Evolutionary conservation across 176 grass and related monocot genomes (phyloP).

Genomic region (Canna indica): DNA sequence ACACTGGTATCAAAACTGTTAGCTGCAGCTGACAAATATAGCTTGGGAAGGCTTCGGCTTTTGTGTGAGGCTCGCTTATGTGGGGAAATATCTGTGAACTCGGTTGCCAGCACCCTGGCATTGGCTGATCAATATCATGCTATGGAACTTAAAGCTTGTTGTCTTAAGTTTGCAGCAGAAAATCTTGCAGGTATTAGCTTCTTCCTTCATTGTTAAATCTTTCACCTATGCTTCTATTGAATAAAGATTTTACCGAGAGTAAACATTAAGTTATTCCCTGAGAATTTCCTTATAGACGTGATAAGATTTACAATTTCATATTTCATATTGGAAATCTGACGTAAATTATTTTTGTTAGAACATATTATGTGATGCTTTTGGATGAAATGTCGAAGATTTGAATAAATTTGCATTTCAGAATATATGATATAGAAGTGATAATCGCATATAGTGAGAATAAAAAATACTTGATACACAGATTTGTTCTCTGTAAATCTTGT

Average conservation of each 20-base stretch:
- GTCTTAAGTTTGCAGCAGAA: slow-evolving; percentile 11
- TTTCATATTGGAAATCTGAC: background rate
- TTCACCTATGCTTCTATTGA: too few relatives aligned
- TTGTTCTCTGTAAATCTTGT: too few relatives aligned
- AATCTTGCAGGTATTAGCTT: slow-evolving; percentile 12
- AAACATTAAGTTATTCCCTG: background rate
- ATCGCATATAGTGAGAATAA: too few relatives aligned
- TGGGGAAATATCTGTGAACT: slow-evolving; percentile 8
- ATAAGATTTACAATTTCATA: background rate
- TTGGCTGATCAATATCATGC: slow-evolving; percentile 11
- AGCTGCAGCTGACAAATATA: slow-evolving; percentile 7
- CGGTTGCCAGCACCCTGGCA: slow-evolving; percentile 7
- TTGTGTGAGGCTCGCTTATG: slow-evolving; percentile 12
- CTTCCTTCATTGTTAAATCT: background rate
- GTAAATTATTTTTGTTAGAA: too few relatives aligned
- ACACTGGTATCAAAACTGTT: background rate
- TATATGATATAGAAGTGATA: too few relatives aligned
- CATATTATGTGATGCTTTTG: too few relatives aligned
- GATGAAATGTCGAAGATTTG: too few relatives aligned
- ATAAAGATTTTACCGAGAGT: background rate
- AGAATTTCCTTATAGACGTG: background rate
- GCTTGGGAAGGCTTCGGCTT: slow-evolving; percentile 7
- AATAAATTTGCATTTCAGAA: too few relatives aligned
- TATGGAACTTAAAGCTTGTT: slow-evolving; percentile 1
- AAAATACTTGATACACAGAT: too few relatives aligned